A percentile compares a stretch with the other conserved stretches of the same genome.
These are phyloP conservation scores for Penicillium soppii DNA, from an alignment of 495 filamentous ascomycete genomes.

Conservation along the genomic window DNA sequence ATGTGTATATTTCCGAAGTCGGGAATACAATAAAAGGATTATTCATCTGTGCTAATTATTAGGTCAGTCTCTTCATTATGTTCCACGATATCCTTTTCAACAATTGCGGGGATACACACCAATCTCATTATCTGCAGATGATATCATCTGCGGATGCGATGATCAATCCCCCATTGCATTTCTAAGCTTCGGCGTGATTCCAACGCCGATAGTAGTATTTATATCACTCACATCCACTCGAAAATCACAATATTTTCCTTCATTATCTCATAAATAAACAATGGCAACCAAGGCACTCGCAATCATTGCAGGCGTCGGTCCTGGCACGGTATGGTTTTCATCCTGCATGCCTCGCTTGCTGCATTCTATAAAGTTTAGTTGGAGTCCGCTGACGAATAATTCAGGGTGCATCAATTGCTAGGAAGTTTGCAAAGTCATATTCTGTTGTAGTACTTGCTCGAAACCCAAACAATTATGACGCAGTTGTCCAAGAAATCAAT, in stretches of 20 bases:
- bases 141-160: slow-evolving; percentile 27
- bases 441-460: slow-evolving; percentile 75
- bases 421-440: slow-evolving; percentile 69
- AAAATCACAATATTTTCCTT: background rate
- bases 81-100: background rate
- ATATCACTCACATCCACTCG: background rate
- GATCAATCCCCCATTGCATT: slow-evolving; percentile 31
- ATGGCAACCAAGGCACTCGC: slow-evolving; percentile 54
- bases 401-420: slow-evolving; percentile 59
- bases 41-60: slow-evolving; percentile 7
- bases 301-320: slow-evolving; percentile 72
- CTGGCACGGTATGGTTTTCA: slow-evolving; percentile 58
- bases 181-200: slow-evolving; percentile 24
- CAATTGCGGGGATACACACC: background rate
- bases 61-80: background rate
- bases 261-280: slow-evolving; percentile 1
- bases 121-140: slow-evolving; percentile 18
- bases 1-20: too few species aligned
- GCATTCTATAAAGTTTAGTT: background rate
- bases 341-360: background rate
- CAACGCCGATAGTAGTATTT: slow-evolving; percentile 11
- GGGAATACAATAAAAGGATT: background rate
- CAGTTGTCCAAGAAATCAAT: slow-evolving; percentile 74
- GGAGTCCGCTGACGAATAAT: slow-evolving; percentile 3
- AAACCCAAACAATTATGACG: slow-evolving; percentile 61